Evolutionary conservation across 2,329 filamentous ascomycete species (phyloP).

Genomic region (Juglanconis sp.): DNA sequence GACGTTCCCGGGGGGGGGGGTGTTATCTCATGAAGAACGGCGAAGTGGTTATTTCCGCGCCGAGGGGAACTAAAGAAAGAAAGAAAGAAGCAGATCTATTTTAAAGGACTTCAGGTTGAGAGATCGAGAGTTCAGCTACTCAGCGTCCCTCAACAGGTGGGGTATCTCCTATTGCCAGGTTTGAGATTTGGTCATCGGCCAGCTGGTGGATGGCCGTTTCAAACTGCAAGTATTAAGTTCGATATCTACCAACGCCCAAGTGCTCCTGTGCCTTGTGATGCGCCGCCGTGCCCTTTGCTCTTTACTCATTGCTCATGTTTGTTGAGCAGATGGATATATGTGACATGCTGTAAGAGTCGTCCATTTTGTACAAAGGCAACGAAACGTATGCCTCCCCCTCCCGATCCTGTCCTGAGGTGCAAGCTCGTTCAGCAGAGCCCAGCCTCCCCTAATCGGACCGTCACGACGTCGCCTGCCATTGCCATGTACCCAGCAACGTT

Average conservation of each 20-base stretch:
- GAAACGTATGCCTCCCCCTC: not conserved
- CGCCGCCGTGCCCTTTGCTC: not conserved
- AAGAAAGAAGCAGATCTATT: too few relatives aligned
- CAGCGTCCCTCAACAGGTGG: too few relatives aligned
- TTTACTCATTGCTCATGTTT: not conserved
- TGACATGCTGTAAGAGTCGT: not conserved
- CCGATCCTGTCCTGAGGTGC: not conserved
- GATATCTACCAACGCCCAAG: slow-evolving; percentile 9
- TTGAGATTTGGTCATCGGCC: not conserved
- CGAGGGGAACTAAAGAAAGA: too few relatives aligned
- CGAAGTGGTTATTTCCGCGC: too few relatives aligned
- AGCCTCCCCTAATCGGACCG: not conserved
- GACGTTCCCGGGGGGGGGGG: too few relatives aligned
- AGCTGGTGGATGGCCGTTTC: not conserved
- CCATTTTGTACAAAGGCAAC: slow-evolving; percentile 1
- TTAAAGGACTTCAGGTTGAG: too few relatives aligned
- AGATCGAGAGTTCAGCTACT: too few relatives aligned
- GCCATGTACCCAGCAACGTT: too few relatives aligned
- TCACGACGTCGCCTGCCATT: not conserved
- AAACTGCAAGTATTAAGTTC: not conserved
- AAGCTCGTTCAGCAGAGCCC: not conserved
- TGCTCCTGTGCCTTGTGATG: slow-evolving; percentile 4
- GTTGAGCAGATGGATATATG: not conserved
- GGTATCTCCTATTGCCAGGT: too few relatives aligned
- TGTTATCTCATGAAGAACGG: too few relatives aligned